Base-by-base conservation (phyloP, 2,329 filamentous ascomycete species). In the Blastomyces silverae region DNA sequence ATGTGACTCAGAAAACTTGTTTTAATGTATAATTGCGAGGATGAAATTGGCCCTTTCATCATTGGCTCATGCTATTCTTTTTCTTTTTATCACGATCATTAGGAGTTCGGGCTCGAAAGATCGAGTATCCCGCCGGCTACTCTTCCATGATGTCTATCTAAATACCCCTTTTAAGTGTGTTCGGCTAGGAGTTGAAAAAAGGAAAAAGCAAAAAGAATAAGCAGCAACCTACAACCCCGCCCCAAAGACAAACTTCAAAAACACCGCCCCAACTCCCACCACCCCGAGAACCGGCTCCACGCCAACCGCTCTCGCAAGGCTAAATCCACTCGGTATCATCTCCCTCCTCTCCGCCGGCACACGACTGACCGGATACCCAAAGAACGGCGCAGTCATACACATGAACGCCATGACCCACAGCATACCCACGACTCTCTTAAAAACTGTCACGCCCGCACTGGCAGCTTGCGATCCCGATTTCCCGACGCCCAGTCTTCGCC, bases 401-500 rank as follows among this genome's bases (percentile, higher is more conserved):
- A 59, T 6, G 17, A 59, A 59, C 37, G 28, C 11, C 4, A 44
- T 42, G 15, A 59, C 37, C 57, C 57, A 59, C 37, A 59, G 4
- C n/a, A 13, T 44, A 22, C 37, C 39, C 17, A 59, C 39, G 28
- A 25, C 44, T 31, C 55, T 61, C 62, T 56, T 65, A 17, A 50
- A 31, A 25, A 37, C 34, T 17, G 17, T 15, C 60, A 48, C 13
- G 13, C 28, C 31, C 28, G 17, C 17, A 10, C 42, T 25, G n/a
- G 57, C 31, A 58, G n/a, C 2, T 39, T 37, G 20, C 31, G 22
- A n/a, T 15, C 8, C 42, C 34, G 8, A 37, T 37, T 37, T 37
- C 48, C 37, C 60, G n/a, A 46, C 39, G 11, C 39, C 37, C 37
- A 37, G 7, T 28, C 50, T 58, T 20, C 65, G 55, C 68, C 70